A percentile compares a stretch with the other conserved stretches of the same genome.
Evolutionary conservation across 345 rosid genomes (phyloP).

Genomic region (Psidium guajava): DNA sequence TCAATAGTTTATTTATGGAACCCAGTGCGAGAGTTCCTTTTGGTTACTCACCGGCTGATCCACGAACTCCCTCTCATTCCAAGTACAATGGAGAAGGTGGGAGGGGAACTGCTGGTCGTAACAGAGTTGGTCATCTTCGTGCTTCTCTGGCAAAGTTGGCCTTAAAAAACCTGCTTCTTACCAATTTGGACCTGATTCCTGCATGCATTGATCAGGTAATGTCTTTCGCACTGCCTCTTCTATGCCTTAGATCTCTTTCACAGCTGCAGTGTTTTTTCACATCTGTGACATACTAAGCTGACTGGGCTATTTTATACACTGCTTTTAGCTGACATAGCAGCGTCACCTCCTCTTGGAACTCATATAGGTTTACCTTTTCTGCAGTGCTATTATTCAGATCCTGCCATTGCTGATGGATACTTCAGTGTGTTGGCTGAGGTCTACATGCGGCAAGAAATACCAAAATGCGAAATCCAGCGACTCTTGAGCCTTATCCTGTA

Average conservation of each 20-base stretch:
- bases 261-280: background rate
- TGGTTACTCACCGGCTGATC: constrained; percentile 95
- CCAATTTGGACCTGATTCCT: constrained; percentile 94
- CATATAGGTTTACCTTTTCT: constrained; percentile 3
- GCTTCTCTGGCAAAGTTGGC: constrained; percentile 91
- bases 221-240: background rate
- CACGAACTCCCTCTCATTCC: constrained; percentile 85
- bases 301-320: background rate
- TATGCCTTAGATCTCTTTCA: background rate
- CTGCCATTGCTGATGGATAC: constrained; percentile 95
- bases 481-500: constrained; percentile 92
- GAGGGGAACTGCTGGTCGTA: constrained; percentile 79
- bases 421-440: constrained; percentile 98
- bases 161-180: constrained; percentile 88
- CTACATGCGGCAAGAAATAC: constrained; percentile 97
- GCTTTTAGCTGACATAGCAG: background rate
- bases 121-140: constrained; percentile 86
- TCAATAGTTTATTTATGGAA: constrained; percentile 90
- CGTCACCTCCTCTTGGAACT: background rate
- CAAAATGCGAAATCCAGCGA: constrained; percentile 93
- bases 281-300: background rate
- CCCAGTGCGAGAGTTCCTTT: constrained; percentile 92
- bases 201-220: constrained; percentile 97
- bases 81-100: constrained; percentile 77
- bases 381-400: constrained; percentile 95